These are phyloP conservation scores for Trichoderma oligosporum DNA, from an alignment of 2,329 filamentous ascomycete species.

Conservation along the genomic window DNA sequence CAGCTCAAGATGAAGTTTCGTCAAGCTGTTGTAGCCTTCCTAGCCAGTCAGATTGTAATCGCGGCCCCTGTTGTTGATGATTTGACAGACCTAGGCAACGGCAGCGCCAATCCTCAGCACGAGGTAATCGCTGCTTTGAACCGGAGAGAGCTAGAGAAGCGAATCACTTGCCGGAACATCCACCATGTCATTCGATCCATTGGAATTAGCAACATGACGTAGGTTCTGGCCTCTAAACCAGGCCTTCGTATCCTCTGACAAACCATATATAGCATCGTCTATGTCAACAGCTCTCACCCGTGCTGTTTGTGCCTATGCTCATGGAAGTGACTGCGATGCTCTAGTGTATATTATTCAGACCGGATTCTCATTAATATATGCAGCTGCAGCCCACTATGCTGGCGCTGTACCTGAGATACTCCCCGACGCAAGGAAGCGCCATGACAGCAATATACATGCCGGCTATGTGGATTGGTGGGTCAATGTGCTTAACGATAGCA, in stretches of 20 bases:
- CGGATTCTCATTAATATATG: not conserved
- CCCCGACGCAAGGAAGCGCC: not conserved
- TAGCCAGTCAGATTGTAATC: not conserved
- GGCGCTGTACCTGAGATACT: not conserved
- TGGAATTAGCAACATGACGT: not conserved
- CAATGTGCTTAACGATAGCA: not conserved
- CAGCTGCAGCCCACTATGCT: not conserved
- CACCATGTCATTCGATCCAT: not conserved
- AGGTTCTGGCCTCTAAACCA: not conserved
- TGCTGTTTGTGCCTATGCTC: not conserved
- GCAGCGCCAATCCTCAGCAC: not conserved
- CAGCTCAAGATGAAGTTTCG: not conserved
- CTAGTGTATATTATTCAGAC: not conserved
- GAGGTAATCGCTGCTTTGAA: not conserved
- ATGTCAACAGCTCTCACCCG: not conserved
- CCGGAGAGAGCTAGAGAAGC: not conserved
- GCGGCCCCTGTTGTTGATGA: not conserved
- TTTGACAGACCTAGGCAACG: not conserved
- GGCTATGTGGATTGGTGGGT: not conserved
- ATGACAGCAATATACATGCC: not conserved
- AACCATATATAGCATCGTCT: not conserved
- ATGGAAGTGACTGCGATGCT: not conserved
- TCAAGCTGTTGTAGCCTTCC: not conserved
- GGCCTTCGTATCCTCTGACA: not conserved
- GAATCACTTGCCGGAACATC: not conserved